These are phyloP conservation scores for Marvania coccoides DNA, from an alignment of 139 green algal genomes.

Conservation along the genomic window DNA sequence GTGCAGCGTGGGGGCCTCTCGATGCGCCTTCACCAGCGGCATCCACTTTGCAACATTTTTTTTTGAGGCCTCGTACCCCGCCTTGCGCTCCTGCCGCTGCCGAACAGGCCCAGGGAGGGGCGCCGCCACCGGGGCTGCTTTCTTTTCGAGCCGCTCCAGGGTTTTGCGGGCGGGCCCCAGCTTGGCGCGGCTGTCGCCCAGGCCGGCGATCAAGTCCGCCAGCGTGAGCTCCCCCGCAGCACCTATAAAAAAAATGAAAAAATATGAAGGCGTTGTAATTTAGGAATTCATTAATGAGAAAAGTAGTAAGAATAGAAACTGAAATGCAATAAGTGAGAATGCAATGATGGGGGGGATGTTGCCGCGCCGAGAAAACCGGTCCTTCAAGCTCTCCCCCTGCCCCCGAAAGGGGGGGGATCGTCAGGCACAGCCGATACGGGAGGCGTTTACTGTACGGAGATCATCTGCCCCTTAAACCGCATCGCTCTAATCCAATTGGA, in stretches of 20 bases:
- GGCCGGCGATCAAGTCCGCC: slow-evolving; percentile 59
- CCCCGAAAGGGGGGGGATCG: background rate
- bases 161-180: slow-evolving; percentile 47
- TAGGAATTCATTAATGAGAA: background rate
- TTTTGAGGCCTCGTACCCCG: slow-evolving; percentile 74
- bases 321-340: background rate
- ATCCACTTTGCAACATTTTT: slow-evolving; percentile 86
- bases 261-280: background rate
- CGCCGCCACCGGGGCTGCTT: slow-evolving; percentile 33
- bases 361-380: slow-evolving; percentile 7
- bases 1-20: slow-evolving; percentile 80
- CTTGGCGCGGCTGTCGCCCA: slow-evolving; percentile 28
- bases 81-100: slow-evolving; percentile 66
- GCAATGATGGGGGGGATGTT: background rate
- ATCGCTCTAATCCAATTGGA: too few species aligned
- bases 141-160: slow-evolving; percentile 54
- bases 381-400: background rate
- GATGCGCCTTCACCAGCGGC: slow-evolving; percentile 86
- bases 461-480: slow-evolving; percentile 23
- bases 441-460: slow-evolving; percentile 18
- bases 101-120: slow-evolving; percentile 56
- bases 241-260: slow-evolving; percentile 12
- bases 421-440: slow-evolving; percentile 17
- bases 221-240: slow-evolving; percentile 48
- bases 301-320: background rate